Evolutionary conservation across 768 basidiomycete species (phyloP).

Genomic region (Termitomyces sp.): DNA sequence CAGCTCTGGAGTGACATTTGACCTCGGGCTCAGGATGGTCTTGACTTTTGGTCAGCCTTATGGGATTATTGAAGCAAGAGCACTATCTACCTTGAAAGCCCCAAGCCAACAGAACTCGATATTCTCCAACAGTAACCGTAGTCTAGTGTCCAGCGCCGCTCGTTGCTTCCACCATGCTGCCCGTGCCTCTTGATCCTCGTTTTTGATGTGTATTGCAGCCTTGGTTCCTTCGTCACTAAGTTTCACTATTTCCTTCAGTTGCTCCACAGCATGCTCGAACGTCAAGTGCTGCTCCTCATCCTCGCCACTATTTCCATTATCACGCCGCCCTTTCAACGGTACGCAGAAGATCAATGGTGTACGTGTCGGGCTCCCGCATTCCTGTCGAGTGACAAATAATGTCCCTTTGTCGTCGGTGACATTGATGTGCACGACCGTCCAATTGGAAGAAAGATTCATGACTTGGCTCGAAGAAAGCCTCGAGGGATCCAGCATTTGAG

Average conservation of each 20-base stretch:
- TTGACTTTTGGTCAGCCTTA: conserved; percentile 20
- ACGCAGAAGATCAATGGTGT: conserved; percentile 82
- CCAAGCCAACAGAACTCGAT: conserved; percentile 98
- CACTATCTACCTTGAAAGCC: conserved; percentile 79
- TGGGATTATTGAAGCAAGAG: neutral
- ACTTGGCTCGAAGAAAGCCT: conserved; percentile 38
- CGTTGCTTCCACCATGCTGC: conserved; percentile 87
- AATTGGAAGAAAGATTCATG: conserved; percentile 60
- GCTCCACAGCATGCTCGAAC: conserved; percentile 67
- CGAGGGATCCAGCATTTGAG: conserved; percentile 36
- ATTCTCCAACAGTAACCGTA: conserved; percentile 72
- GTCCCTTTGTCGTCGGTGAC: conserved; percentile 81
- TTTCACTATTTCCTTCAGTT: conserved; percentile 78
- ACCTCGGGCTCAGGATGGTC: conserved; percentile 61
- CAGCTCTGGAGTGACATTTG: conserved; percentile 36
- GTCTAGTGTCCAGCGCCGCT: conserved; percentile 66
- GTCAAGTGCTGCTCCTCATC: conserved; percentile 70
- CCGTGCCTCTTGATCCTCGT: conserved; percentile 61
- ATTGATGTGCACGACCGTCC: conserved; percentile 83
- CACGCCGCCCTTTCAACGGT: conserved; percentile 82
- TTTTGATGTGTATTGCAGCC: conserved; percentile 66
- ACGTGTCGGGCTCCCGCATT: conserved; percentile 37
- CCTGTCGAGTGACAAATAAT: conserved; percentile 80
- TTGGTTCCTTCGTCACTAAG: conserved; percentile 65
- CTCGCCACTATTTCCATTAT: conserved; percentile 61